Conservation (phyloP, 2,329 filamentous ascomycete genomes). For the Aspergillus calidoustus region DNA sequence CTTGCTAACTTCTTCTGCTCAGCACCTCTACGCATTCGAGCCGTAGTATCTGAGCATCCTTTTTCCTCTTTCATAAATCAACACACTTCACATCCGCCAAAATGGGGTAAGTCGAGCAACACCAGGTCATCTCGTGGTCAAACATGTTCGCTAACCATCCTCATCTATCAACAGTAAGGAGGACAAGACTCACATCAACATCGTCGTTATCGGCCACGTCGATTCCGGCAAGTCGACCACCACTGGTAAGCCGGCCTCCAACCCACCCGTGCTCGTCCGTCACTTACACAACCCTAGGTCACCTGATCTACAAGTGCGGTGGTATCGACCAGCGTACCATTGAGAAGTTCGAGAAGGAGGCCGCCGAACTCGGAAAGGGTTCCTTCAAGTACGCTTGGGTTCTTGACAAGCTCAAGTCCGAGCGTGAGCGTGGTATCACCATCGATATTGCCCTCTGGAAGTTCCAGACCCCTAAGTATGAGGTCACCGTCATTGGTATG, state of each 20-base stretch:
- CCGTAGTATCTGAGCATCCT: constrained; percentile 57
- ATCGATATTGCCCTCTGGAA: constrained; percentile 99
- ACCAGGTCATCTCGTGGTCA: not conserved
- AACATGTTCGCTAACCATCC: constrained; percentile 2
- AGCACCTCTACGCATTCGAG: constrained; percentile 56
- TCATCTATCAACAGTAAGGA: constrained; percentile 71
- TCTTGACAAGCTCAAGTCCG: constrained; percentile 99
- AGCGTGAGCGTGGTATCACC: constrained; percentile 99
- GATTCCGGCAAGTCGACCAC: constrained; percentile 99
- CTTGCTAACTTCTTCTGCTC: constrained; percentile 35
- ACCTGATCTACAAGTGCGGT: constrained; percentile 99
- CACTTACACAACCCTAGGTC: constrained; percentile 56
- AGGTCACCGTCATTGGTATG: constrained; percentile 95
- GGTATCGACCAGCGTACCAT: constrained; percentile 99
- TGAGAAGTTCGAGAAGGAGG: constrained; percentile 99
- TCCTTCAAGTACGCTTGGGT: constrained; percentile 99
- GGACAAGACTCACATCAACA: constrained; percentile 94
- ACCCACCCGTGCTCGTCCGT: not conserved
- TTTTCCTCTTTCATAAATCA: constrained; percentile 46
- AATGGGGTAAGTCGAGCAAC: constrained; percentile 62
- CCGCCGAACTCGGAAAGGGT: constrained; percentile 98
- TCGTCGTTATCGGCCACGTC: constrained; percentile 99
- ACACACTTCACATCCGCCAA: constrained; percentile 52
- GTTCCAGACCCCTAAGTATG: constrained; percentile 98
- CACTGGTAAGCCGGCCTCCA: constrained; percentile 67